Conservation (phyloP, 106 monocot genomes). For the Acorus calamus region DNA sequence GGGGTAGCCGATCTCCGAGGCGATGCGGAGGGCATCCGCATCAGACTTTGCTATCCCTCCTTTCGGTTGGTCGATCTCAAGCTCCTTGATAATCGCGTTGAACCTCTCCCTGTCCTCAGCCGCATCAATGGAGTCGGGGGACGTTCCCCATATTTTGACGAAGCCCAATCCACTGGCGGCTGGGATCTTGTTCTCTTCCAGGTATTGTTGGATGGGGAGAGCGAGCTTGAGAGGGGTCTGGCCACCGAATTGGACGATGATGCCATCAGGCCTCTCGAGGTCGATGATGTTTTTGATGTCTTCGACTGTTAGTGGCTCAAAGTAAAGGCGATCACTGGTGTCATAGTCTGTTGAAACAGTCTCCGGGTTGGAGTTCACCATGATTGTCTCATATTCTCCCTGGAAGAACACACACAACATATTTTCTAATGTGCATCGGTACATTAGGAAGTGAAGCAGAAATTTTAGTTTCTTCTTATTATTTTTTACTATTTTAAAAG, state of each 20-base stretch:
- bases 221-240: conserved; percentile 98
- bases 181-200: conserved; percentile 45
- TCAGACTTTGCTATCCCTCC: conserved; percentile 94
- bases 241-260: conserved; percentile 95
- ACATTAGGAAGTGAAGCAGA: too few relatives aligned
- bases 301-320: conserved; percentile 89
- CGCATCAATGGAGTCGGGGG: conserved; percentile 95
- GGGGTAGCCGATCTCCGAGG: conserved; percentile 78
- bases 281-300: conserved; percentile 91
- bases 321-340: conserved; percentile 92
- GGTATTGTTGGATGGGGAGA: conserved; percentile 63
- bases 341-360: conserved; percentile 98
- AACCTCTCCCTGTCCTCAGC: conserved; percentile 93
- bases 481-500: too few relatives aligned
- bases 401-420: conserved; percentile 9
- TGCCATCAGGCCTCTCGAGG: conserved; percentile 79
- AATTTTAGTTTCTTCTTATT: too few relatives aligned
- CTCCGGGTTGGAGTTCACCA: conserved; percentile 99
- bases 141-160: conserved; percentile 85
- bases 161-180: conserved; percentile 43
- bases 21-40: conserved; percentile 63
- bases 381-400: conserved; percentile 91
- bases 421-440: too few relatives aligned
- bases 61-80: conserved; percentile 77
- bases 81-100: conserved; percentile 76